Conservation (phyloP, 176 grass and related monocot species). For the Pontederia crassipes region DNA sequence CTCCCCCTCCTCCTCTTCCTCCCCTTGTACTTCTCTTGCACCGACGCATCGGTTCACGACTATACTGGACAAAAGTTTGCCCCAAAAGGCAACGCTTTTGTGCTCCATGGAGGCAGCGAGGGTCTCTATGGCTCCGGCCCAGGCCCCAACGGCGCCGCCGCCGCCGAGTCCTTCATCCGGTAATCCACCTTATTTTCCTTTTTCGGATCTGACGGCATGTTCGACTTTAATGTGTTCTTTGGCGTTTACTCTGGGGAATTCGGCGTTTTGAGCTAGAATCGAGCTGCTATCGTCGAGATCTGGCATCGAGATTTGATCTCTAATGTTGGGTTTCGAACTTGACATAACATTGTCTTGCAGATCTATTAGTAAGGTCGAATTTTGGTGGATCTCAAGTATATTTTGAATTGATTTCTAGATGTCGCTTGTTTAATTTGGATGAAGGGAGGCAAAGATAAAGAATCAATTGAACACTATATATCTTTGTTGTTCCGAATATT, state of each 20-base stretch:
- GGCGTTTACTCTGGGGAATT: too few relatives aligned
- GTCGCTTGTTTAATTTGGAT: neutral
- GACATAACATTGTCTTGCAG: too few relatives aligned
- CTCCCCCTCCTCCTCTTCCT: slow-evolving; percentile 13
- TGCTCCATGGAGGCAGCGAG: slow-evolving; percentile 89
- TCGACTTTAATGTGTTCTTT: neutral
- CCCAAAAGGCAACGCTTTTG: slow-evolving; percentile 84
- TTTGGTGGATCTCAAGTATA: neutral
- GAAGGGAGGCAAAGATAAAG: neutral
- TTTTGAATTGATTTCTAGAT: neutral
- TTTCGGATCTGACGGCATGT: slow-evolving; percentile 3
- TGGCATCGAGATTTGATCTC: too few relatives aligned
- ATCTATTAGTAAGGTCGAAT: neutral
- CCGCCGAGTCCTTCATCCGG: slow-evolving; percentile 74
- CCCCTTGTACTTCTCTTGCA: slow-evolving; percentile 22
- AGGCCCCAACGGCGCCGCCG: slow-evolving; percentile 29
- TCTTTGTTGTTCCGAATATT: neutral
- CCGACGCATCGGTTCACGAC: slow-evolving; percentile 80
- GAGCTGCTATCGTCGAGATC: too few relatives aligned
- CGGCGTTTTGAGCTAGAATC: too few relatives aligned
- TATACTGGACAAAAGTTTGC: slow-evolving; percentile 59
- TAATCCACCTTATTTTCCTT: slow-evolving; percentile 24
- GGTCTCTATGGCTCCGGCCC: slow-evolving; percentile 67
- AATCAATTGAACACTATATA: neutral
- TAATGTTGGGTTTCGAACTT: too few relatives aligned